Percentiles rank a stretch among this genome's conserved stretches.
Conservation (phyloP, 257 asterid species). For the Salvia splendens region DNA sequence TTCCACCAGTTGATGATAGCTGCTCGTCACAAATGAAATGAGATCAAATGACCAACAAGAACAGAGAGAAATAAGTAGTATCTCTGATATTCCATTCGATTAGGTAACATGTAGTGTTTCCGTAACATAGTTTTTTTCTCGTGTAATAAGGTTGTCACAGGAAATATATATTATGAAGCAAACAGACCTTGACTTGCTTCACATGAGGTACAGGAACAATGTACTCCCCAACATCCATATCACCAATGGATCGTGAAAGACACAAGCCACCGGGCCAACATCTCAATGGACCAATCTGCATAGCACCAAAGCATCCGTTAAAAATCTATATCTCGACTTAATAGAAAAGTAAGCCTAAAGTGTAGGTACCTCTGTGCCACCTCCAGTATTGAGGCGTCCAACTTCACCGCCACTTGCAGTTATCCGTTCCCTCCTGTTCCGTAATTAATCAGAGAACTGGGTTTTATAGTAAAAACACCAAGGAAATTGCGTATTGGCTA, state of each 20-base stretch:
- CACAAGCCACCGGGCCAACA: conserved; percentile 99
- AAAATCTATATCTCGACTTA: neutral
- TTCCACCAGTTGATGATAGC: conserved; percentile 90
- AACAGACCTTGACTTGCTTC: conserved; percentile 96
- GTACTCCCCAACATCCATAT: conserved; percentile 96
- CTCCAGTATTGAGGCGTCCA: conserved; percentile 96
- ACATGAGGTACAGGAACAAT: conserved; percentile 96
- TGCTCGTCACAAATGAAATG: conserved; percentile 41
- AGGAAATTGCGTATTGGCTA: conserved; percentile 1
- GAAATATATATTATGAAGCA: neutral
- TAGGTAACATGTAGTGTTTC: neutral
- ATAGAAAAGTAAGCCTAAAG: neutral
- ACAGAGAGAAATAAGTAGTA: too few relatives aligned
- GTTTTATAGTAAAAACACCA: conserved; percentile 4
- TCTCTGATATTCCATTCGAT: neutral
- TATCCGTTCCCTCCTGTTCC: conserved; percentile 87
- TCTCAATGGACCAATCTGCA: conserved; percentile 95
- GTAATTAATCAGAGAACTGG: conserved; percentile 30
- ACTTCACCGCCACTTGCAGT: conserved; percentile 95
- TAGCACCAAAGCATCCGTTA: conserved; percentile 13
- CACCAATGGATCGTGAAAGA: conserved; percentile 96
- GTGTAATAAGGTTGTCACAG: neutral
- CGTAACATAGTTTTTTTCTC: neutral
- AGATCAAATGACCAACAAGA: neutral
- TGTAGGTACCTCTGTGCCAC: conserved; percentile 84